Percentiles rank a stretch among this genome's conserved stretches.
These are phyloP conservation scores for Abrus pulchellus DNA, from an alignment of 306 rosid species.

Conservation along the genomic window DNA sequence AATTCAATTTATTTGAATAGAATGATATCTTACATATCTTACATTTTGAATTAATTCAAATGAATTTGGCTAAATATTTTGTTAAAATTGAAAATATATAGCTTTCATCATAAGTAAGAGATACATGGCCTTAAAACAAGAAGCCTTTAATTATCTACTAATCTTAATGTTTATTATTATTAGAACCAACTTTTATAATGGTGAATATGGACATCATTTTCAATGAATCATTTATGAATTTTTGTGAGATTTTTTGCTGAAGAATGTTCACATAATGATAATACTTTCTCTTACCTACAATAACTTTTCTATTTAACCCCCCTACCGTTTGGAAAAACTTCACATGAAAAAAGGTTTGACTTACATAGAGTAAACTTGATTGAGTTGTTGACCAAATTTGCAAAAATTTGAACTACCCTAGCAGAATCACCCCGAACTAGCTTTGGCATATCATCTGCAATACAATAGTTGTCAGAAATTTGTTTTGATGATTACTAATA, in stretches of 20 bases:
- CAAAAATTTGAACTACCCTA: conserved; percentile 96
- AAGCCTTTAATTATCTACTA: neutral
- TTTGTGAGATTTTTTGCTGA: neutral
- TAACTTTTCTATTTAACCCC: neutral
- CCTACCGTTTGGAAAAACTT: neutral
- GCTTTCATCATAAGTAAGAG: neutral
- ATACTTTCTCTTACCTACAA: neutral
- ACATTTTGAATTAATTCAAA: neutral
- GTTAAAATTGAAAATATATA: neutral
- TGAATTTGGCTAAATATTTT: neutral
- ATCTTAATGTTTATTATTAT: neutral
- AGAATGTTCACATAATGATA: neutral
- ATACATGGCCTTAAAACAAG: neutral
- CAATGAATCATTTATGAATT: neutral
- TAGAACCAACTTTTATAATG: neutral
- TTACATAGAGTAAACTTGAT: conserved; percentile 93
- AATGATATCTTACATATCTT: neutral
- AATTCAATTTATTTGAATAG: neutral
- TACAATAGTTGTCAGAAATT: conserved; percentile 37
- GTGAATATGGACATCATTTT: neutral
- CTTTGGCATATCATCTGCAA: conserved; percentile 90
- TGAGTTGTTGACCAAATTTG: conserved; percentile 95
- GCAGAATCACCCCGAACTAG: conserved; percentile 95
- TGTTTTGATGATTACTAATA: conserved; percentile 3
- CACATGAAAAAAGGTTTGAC: conserved; percentile 36